Conservation (phyloP, 2,329 filamentous ascomycete species). For the Colletotrichum noveboracense region DNA sequence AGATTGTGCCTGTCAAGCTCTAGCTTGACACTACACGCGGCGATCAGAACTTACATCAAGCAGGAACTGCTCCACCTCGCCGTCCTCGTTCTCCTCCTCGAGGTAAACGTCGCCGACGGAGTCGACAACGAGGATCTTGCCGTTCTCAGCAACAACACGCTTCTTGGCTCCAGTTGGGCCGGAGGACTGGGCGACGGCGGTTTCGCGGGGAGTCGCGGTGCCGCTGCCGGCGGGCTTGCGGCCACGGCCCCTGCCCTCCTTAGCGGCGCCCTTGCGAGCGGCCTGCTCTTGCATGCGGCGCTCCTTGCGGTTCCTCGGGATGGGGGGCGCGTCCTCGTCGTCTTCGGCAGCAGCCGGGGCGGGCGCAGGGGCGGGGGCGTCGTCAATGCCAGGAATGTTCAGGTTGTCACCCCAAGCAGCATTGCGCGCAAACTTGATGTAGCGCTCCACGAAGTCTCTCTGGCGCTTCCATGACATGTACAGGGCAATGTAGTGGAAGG, state of each 20-base stretch:
- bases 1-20: not conserved
- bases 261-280: slow-evolving; percentile 67
- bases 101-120: slow-evolving; percentile 90
- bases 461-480: slow-evolving; percentile 90
- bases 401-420: slow-evolving; percentile 89
- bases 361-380: slow-evolving; percentile 44
- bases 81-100: slow-evolving; percentile 90
- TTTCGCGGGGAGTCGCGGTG: slow-evolving; percentile 46
- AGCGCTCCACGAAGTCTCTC: slow-evolving; percentile 87
- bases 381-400: slow-evolving; percentile 71
- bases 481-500: slow-evolving; percentile 84
- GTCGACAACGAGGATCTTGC: slow-evolving; percentile 93
- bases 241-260: slow-evolving; percentile 38
- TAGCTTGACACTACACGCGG: not conserved
- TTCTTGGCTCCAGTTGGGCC: slow-evolving; percentile 80
- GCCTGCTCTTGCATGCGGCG: slow-evolving; percentile 89
- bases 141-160: slow-evolving; percentile 90
- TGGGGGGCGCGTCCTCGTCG: slow-evolving; percentile 54
- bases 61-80: slow-evolving; percentile 80
- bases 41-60: slow-evolving; percentile 74
- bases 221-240: slow-evolving; percentile 34
- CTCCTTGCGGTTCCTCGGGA: slow-evolving; percentile 81
- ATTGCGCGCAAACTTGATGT: slow-evolving; percentile 87
- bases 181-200: slow-evolving; percentile 52
- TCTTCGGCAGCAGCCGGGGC: slow-evolving; percentile 47